Percentiles rank a stretch among this genome's conserved stretches.
phyloP scores from a whole-genome alignment of 164 flowering plant genomes.

The Protea cynaroides region DNA sequence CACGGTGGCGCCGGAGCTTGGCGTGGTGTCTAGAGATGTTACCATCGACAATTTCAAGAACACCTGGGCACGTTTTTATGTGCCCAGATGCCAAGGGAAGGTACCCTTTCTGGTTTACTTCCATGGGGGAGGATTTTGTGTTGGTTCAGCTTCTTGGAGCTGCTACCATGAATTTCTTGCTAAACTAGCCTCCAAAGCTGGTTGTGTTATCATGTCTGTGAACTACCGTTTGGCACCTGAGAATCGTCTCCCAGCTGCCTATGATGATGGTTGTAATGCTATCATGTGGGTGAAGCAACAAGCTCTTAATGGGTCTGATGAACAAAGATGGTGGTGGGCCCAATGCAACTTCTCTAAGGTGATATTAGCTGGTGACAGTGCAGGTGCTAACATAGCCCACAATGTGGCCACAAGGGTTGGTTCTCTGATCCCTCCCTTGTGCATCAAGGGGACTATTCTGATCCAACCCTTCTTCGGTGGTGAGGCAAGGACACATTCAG shows the following conservation, averaged over 20 bases:
- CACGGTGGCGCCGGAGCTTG: constrained; percentile 24
- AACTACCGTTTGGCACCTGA: constrained; percentile 54
- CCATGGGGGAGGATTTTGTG: constrained; percentile 67
- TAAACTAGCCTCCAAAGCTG: constrained; percentile 24
- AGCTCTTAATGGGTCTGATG: constrained; percentile 12
- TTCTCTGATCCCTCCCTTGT: constrained; percentile 11
- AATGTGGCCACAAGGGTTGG: constrained; percentile 28
- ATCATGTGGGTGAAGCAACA: constrained; percentile 32
- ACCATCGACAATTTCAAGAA: constrained; percentile 33
- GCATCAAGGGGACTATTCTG: constrained; percentile 29
- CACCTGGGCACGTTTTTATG: constrained; percentile 44
- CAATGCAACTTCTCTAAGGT: constrained; percentile 32
- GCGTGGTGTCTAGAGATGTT: constrained; percentile 38
- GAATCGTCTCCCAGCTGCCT: constrained; percentile 49
- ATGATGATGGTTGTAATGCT: constrained; percentile 38
- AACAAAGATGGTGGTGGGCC: constrained; percentile 31
- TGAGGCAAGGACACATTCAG: constrained; percentile 38
- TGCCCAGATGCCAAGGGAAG: constrained; percentile 27
- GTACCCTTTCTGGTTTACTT: constrained; percentile 46
- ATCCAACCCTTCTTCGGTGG: constrained; percentile 63
- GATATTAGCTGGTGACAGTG: constrained; percentile 46
- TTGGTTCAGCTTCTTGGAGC: constrained; percentile 56
- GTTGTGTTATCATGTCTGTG: constrained; percentile 40
- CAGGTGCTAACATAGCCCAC: constrained; percentile 49
- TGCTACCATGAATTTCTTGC: constrained; percentile 53